These are phyloP conservation scores for Tylopilus plumbeoviolaceoides DNA, from an alignment of 768 basidiomycete species.

Conservation along the genomic window DNA sequence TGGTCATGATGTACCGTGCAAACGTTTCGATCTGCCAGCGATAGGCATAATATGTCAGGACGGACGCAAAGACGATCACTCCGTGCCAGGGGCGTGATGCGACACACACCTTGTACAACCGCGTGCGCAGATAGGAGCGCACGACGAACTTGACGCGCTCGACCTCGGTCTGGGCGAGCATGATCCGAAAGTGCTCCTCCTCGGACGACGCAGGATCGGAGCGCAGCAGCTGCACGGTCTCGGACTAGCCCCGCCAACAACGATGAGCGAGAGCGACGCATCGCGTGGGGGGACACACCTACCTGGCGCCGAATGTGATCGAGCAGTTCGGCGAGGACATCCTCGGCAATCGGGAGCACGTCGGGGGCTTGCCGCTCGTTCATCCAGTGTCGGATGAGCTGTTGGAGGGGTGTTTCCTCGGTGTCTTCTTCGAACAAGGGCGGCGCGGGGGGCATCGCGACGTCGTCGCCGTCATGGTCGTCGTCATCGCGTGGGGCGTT, in stretches of 20 bases:
- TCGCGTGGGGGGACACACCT: slow-evolving; percentile 20
- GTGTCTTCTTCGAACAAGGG: slow-evolving; percentile 32
- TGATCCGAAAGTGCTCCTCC: slow-evolving; percentile 89
- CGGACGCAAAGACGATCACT: no score
- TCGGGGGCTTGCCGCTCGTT: slow-evolving; percentile 83
- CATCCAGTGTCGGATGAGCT: slow-evolving; percentile 79
- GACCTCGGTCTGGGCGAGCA: slow-evolving; percentile 91
- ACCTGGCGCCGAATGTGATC: slow-evolving; percentile 85
- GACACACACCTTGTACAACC: slow-evolving; percentile 72
- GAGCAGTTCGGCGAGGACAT: slow-evolving; percentile 58
- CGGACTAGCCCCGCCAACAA: slow-evolving; percentile 57
- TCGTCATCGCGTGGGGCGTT: slow-evolving; percentile 29
- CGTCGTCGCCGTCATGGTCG: not conserved
- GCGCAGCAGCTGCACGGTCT: slow-evolving; percentile 70
- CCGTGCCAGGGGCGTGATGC: no score
- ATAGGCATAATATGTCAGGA: not conserved
- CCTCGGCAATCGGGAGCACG: slow-evolving; percentile 69
- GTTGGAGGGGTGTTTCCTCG: slow-evolving; percentile 58
- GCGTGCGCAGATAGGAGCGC: slow-evolving; percentile 81
- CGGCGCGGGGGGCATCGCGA: slow-evolving; percentile 28
- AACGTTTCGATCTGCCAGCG: slow-evolving; percentile 76
- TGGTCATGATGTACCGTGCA: slow-evolving; percentile 71
- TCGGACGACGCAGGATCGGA: slow-evolving; percentile 83
- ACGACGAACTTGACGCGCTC: slow-evolving; percentile 93
- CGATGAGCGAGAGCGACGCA: not conserved